These are phyloP conservation scores for Parietaria judaica DNA, from an alignment of 306 rosid species.

Conservation along the genomic window DNA sequence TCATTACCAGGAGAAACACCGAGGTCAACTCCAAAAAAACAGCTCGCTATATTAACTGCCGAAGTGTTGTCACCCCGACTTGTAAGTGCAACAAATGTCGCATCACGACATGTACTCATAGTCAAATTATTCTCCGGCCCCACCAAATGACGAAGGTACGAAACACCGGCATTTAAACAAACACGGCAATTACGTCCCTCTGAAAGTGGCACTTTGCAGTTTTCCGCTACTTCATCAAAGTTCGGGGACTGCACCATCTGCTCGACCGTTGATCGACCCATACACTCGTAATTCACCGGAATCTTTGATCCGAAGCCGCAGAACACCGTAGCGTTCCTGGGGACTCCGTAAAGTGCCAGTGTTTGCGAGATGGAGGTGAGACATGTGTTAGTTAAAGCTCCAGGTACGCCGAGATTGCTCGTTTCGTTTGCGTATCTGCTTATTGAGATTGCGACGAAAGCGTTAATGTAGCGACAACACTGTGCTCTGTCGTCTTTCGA, in stretches of 20 bases:
- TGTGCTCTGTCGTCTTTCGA: conserved; percentile 57
- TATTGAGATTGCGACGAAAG: conserved; percentile 70
- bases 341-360: conserved; percentile 64
- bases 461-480: conserved; percentile 93
- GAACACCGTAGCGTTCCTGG: conserved; percentile 61
- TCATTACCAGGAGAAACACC: conserved; percentile 46
- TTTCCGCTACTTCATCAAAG: conserved; percentile 46
- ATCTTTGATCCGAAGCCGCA: conserved; percentile 89
- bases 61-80: conserved; percentile 64
- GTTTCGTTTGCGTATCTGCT: conserved; percentile 76
- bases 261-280: conserved; percentile 63
- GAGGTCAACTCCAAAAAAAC: conserved; percentile 89
- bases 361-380: conserved; percentile 60
- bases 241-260: conserved; percentile 84
- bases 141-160: conserved; percentile 58
- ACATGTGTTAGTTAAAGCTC: conserved; percentile 52
- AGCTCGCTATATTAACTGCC: conserved; percentile 64
- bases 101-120: conserved; percentile 83
- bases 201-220: conserved; percentile 58
- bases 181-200: conserved; percentile 62
- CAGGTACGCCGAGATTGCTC: conserved; percentile 66
- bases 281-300: conserved; percentile 72
- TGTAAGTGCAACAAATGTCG: conserved; percentile 70
- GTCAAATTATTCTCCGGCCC: conserved; percentile 70
- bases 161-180: conserved; percentile 73